phyloP scores from a whole-genome alignment of 495 filamentous ascomycete species.

The Penicillium fimorum region DNA sequence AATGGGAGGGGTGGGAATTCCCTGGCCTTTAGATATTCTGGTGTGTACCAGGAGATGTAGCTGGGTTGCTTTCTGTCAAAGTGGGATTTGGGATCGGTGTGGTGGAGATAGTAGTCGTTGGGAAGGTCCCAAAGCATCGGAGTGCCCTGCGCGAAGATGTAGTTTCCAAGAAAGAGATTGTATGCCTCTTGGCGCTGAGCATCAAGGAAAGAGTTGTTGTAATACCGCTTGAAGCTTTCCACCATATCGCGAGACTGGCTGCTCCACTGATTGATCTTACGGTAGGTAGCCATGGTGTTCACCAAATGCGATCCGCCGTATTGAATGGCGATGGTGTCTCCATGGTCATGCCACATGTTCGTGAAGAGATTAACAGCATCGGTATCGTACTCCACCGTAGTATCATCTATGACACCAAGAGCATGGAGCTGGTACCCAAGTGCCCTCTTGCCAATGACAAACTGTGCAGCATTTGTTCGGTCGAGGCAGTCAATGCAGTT shows the following conservation, averaged over 20 bases:
- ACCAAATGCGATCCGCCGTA: slow-evolving; percentile 97
- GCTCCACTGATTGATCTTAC: slow-evolving; percentile 98
- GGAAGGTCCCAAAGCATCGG: slow-evolving; percentile 97
- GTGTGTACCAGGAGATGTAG: slow-evolving; percentile 87
- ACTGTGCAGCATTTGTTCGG: slow-evolving; percentile 94
- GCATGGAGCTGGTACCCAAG: slow-evolving; percentile 91
- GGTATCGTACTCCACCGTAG: slow-evolving; percentile 85
- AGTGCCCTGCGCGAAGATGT: slow-evolving; percentile 84
- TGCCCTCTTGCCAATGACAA: slow-evolving; percentile 95
- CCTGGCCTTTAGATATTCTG: slow-evolving; percentile 63
- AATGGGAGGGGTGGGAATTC: slow-evolving; percentile 54
- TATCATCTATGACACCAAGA: slow-evolving; percentile 78
- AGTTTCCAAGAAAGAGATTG: slow-evolving; percentile 96
- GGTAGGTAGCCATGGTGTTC: slow-evolving; percentile 98
- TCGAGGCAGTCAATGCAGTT: slow-evolving; percentile 99
- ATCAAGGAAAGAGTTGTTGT: slow-evolving; percentile 97
- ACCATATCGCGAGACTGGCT: slow-evolving; percentile 98
- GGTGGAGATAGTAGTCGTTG: slow-evolving; percentile 96
- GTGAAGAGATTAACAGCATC: slow-evolving; percentile 95
- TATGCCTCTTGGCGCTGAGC: slow-evolving; percentile 96
- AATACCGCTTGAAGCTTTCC: slow-evolving; percentile 98
- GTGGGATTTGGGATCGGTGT: slow-evolving; percentile 75
- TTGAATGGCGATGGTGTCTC: slow-evolving; percentile 95
- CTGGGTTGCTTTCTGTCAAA: slow-evolving; percentile 61
- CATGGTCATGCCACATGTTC: slow-evolving; percentile 93